Percentiles rank a stretch among this genome's conserved stretches.
These are phyloP conservation scores for Dryadomyces quercivorus DNA, from an alignment of 2,329 filamentous ascomycete genomes.

Conservation along the genomic window DNA sequence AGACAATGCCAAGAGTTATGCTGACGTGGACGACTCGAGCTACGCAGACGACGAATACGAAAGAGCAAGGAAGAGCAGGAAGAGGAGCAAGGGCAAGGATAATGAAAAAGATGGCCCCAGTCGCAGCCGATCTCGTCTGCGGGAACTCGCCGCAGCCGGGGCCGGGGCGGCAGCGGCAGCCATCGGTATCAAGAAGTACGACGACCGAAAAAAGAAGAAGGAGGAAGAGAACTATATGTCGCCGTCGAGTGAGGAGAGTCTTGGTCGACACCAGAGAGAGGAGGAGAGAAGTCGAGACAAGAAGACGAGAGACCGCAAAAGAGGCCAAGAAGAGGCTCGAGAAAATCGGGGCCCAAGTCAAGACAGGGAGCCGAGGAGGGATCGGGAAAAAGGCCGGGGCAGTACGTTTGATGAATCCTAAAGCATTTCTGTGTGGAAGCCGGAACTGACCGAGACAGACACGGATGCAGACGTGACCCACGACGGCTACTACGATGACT, in stretches of 20 bases:
- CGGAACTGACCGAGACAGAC: conserved; percentile 14
- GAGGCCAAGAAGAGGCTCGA: not conserved
- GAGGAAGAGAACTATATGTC: conserved; percentile 16
- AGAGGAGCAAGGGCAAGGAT: conserved; percentile 18
- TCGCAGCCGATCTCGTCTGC: conserved; percentile 37
- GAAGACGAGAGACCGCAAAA: not conserved
- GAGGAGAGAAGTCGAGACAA: conserved; percentile 5
- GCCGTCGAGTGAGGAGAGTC: conserved; percentile 18
- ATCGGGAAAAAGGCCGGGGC: not conserved
- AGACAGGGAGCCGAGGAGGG: not conserved
- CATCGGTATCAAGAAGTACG: conserved; percentile 49
- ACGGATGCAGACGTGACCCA: conserved; percentile 23
- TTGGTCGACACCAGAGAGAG: not conserved
- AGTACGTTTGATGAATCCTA: not conserved
- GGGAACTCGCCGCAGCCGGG: conserved; percentile 42
- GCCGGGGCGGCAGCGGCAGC: conserved; percentile 47
- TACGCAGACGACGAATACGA: not conserved
- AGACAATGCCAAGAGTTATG: conserved; percentile 6
- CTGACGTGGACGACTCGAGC: conserved; percentile 13
- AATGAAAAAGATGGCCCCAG: conserved; percentile 17
- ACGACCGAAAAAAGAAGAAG: conserved; percentile 23
- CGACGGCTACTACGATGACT: conserved; percentile 24
- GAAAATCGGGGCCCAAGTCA: not conserved
- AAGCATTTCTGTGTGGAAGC: too few relatives aligned
- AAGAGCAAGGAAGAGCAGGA: not conserved